Evolutionary conservation across 1,284 basidiomycete species (phyloP), one percentile per base, ranked within the genome.

Genomic region (Athelia sp.): DNA sequence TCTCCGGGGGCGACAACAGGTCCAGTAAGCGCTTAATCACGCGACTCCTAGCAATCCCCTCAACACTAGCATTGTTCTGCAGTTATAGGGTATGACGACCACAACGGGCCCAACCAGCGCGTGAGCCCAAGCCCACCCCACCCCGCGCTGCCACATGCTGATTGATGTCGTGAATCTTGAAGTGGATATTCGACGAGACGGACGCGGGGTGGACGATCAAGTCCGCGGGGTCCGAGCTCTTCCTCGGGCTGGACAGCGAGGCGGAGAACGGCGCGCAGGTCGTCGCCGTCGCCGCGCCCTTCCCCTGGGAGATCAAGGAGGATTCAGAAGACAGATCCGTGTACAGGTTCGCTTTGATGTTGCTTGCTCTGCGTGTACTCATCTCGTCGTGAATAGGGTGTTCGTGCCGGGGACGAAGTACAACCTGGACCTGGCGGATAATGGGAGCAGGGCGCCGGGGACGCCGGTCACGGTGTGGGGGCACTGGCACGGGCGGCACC

Each of bases 41-140:
- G 35, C 11, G 50, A 17, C n/a, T n/a, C n/a, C 29, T 36, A 32
- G n/a, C 43, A 17, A 38, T 21, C 14, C 34, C n/a, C 43, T 17
- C 45, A 40, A 11, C 24, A 35, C 29, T n/a, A 22, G 18, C 24
- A 6, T 43, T 26, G 17, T 44, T n/a, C 11, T 32, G n/a, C 21
- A 78, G 76, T 83, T 53, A 76, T 76, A 38, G 82, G 82, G 3
- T 81, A 63, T 52, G 59, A 64, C 2, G 58, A 56, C 40, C 70
- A 79, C 52, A 63, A 63, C 1, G 71, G 72, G 1, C 56, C 61
- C 4, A 82, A 81, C 54, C 81, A 83, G 56, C 62, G 68, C 63
- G 79, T 78, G 51, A 17, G 64, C 44, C 23, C 19, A 15, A n/a
- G 24, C 32, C 24, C 10, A 23, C 46, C 17, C 21, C 46, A n/a